A percentile compares a stretch with the other conserved stretches of the same genome.
phyloP scores from a whole-genome alignment of 2,329 filamentous ascomycete species.

The Phialophora expanda region DNA sequence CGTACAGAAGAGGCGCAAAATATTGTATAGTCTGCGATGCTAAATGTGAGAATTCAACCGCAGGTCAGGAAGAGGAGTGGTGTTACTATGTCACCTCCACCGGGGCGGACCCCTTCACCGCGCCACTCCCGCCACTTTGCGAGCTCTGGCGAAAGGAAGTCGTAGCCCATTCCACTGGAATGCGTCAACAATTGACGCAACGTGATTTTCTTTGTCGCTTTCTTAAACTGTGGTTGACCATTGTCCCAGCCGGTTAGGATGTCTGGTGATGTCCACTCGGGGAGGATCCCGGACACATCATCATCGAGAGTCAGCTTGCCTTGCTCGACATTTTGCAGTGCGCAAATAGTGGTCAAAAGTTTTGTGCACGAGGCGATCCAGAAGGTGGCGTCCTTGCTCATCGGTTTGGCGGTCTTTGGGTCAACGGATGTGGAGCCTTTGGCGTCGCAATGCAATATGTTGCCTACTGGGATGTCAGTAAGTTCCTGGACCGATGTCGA shows the following conservation, averaged over 20 bases:
- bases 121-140: slow-evolving; percentile 29
- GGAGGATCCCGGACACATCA: slow-evolving; percentile 54
- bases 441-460: slow-evolving; percentile 25
- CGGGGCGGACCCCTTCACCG: not conserved
- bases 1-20: slow-evolving; percentile 26
- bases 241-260: slow-evolving; percentile 57
- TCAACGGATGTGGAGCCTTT: slow-evolving; percentile 25
- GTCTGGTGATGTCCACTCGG: slow-evolving; percentile 55
- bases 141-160: slow-evolving; percentile 32
- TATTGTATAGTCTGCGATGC: slow-evolving; percentile 8
- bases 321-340: slow-evolving; percentile 61
- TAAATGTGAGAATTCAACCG: not conserved
- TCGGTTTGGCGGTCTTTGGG: slow-evolving; percentile 25
- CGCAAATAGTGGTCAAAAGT: slow-evolving; percentile 58
- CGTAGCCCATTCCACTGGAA: slow-evolving; percentile 33
- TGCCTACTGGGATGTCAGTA: slow-evolving; percentile 14
- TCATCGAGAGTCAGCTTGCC: slow-evolving; percentile 55
- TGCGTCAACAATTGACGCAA: slow-evolving; percentile 36
- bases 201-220: slow-evolving; percentile 37
- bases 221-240: slow-evolving; percentile 40
- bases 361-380: slow-evolving; percentile 47
- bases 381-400: slow-evolving; percentile 35
- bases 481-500: not conserved
- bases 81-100: slow-evolving; percentile 17
- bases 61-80: not conserved